phyloP scores from a whole-genome alignment of 73 alveolate species.

The Paramecium octaurelia region DNA sequence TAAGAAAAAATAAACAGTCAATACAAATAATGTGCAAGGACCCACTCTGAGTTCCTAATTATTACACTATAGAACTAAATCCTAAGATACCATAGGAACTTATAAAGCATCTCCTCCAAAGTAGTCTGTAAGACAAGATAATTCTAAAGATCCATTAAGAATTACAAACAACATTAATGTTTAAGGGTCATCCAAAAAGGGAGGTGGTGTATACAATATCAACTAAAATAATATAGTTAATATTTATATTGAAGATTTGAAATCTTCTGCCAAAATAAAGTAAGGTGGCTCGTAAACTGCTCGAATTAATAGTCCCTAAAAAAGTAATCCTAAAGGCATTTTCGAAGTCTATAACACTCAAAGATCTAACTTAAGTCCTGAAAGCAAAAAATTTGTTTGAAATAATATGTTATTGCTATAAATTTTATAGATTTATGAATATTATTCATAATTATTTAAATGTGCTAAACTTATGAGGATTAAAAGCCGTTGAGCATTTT shows the following conservation, averaged over 20 bases:
- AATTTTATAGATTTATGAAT: background rate
- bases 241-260: slow-evolving; percentile 31
- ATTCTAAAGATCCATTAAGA: slow-evolving; percentile 10
- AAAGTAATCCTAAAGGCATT: background rate
- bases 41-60: background rate
- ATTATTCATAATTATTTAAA: slow-evolving; percentile 65
- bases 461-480: slow-evolving; percentile 62
- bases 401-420: slow-evolving; percentile 22
- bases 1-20: background rate
- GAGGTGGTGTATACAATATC: slow-evolving; percentile 33
- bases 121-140: background rate
- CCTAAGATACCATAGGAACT: background rate
- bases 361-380: background rate
- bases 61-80: slow-evolving; percentile 24
- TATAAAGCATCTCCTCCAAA: slow-evolving; percentile 43
- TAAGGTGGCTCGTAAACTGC: slow-evolving; percentile 34
- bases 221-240: slow-evolving; percentile 24
- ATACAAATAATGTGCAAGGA: background rate
- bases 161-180: background rate
- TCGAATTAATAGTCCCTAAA: slow-evolving; percentile 32
- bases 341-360: background rate
- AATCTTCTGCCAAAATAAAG: background rate
- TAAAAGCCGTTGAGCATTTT: slow-evolving; percentile 79
- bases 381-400: background rate
- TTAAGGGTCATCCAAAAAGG: slow-evolving; percentile 6